Base-by-base conservation (phyloP, 257 asterid genomes). In the Primulina huaijiensis region DNA sequence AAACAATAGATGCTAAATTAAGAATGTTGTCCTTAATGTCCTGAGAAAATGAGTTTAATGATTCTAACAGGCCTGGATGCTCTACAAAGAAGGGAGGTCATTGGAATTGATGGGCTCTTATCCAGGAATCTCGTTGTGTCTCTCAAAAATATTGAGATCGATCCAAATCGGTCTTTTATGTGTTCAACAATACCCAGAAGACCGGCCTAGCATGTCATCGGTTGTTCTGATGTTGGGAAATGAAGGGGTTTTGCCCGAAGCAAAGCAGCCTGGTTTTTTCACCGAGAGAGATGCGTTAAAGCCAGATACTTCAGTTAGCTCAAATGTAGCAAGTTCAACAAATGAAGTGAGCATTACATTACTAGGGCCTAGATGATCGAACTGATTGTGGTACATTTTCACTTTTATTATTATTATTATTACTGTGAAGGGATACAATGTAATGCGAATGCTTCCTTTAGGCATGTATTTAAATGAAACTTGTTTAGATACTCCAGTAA, bases 31-130 rank as follows among this genome's bases (percentile, higher is more conserved):
- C 50, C 8, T 2, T 10, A 38, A 17, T 43, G 53, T 12, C 53
- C 53, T 38, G 53, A 43, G 53, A 14, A 38, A 12, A 43, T 12
- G 53, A 43, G 53, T 43, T 43, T 14, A 43, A 43, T 43, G 17
- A 43, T 58, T 65, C 9, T 6, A 31, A 53, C 75, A 82, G 87
- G 79, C 80, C 8, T 82, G 87, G 84, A 77, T 40, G 34, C 84
- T 82, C 19, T 19, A 74, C 63, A 71, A n/a, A 72, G 84, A 82
- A 77, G 84, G 69, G 4, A 71, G 65, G 63, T 60, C 76, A 14
- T 1, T 57, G 53, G 82, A 79, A 72, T 55, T 82, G n/a, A 58
- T 74, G 1, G 83, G 73, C 12, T 17, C 72, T 30, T 40, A 17
- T 33, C 35, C 73, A 0, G 30, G 33, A 23, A 14, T 60, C 7